phyloP scores from a whole-genome alignment of 2,329 filamentous ascomycete genomes.

The Colletotrichum sojae region DNA sequence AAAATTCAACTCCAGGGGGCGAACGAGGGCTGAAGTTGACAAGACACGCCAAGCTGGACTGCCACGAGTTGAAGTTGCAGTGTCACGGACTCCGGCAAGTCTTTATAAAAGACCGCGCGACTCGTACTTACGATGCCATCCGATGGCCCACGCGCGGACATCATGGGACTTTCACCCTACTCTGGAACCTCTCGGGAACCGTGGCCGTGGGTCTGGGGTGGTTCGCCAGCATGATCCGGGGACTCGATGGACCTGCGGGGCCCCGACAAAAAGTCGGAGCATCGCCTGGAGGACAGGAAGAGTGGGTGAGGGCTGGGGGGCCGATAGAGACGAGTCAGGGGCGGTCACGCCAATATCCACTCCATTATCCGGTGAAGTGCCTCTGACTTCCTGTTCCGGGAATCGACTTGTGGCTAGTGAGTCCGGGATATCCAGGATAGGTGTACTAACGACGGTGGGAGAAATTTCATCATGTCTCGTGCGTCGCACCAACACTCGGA shows the following conservation, averaged over 20 bases:
- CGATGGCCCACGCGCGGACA: constrained; percentile 28
- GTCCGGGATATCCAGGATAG: not conserved
- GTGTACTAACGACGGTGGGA: not conserved
- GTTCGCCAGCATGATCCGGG: constrained; percentile 31
- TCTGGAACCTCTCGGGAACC: constrained; percentile 21
- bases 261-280: constrained; percentile 13
- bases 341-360: constrained; percentile 19
- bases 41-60: constrained; percentile 13
- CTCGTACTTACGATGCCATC: constrained; percentile 29
- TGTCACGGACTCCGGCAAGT: constrained; percentile 12
- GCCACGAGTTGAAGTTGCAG: not conserved
- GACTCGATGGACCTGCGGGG: constrained; percentile 11
- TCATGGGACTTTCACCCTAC: constrained; percentile 21
- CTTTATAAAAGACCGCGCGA: constrained; percentile 20
- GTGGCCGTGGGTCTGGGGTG: constrained; percentile 24
- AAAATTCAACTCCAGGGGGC: not conserved
- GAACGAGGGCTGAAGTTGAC: constrained; percentile 5
- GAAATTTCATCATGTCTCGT: not conserved
- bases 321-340: constrained; percentile 15
- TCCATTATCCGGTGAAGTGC: constrained; percentile 15
- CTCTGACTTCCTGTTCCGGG: constrained; percentile 28
- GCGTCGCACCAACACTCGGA: not conserved
- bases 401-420: not conserved
- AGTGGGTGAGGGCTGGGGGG: not conserved
- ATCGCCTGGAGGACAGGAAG: not conserved